Evolutionary conservation across 257 asterid genomes (phyloP).

Genomic region (Solanum phureja): DNA sequence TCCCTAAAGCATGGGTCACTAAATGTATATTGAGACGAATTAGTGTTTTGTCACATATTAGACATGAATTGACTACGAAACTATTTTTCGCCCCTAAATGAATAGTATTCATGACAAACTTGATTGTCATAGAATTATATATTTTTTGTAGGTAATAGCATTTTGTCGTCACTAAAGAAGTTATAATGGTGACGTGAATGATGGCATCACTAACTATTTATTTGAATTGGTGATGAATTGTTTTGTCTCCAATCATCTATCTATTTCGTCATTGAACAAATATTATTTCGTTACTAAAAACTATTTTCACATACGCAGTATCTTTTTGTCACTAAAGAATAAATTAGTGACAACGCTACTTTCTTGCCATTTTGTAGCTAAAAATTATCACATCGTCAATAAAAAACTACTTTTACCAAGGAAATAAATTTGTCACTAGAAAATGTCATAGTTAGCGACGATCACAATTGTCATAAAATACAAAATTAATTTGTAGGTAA

Average conservation of each 20-base stretch:
- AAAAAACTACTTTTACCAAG: background rate
- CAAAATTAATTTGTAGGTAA: background rate
- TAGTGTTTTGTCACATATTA: background rate
- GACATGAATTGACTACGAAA: too few species aligned
- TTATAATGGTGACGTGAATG: background rate
- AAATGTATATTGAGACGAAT: background rate
- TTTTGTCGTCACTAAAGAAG: background rate
- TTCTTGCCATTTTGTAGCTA: background rate
- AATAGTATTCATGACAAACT: background rate
- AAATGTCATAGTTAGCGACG: background rate
- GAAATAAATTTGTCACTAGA: background rate
- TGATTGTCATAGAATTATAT: background rate
- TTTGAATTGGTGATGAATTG: background rate
- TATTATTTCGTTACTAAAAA: background rate
- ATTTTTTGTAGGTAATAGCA: background rate
- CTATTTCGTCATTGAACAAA: too few species aligned
- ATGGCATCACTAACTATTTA: background rate
- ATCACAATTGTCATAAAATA: background rate
- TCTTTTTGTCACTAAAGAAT: background rate
- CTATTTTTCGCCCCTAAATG: background rate
- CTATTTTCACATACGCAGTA: background rate
- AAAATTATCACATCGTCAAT: background rate
- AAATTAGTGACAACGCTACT: background rate
- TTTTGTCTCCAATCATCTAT: background rate
- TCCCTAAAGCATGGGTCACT: too few species aligned